Conservation (phyloP, 139 green algal genomes). For the Picochlorum sp. region DNA sequence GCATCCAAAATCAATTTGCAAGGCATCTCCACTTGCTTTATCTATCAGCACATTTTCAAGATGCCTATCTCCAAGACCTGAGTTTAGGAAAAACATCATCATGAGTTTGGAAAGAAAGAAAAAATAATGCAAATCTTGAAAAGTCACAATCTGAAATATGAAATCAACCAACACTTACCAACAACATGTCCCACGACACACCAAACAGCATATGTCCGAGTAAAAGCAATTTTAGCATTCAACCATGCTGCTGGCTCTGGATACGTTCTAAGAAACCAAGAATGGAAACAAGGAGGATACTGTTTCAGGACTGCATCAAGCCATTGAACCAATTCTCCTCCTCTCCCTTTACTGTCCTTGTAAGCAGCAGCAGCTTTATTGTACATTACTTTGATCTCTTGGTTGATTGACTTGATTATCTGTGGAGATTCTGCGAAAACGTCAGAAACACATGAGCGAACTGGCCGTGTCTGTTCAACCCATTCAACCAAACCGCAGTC, state of each 20-base stretch:
- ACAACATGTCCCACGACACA: slow-evolving; percentile 52
- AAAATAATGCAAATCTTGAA: neutral
- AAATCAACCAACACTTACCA: too few species aligned
- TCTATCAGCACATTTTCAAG: slow-evolving; percentile 95
- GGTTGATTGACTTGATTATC: slow-evolving; percentile 5
- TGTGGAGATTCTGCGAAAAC: slow-evolving; percentile 41
- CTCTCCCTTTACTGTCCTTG: neutral
- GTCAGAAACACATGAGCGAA: slow-evolving; percentile 51
- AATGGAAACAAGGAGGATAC: slow-evolving; percentile 76
- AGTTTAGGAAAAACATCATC: too few species aligned
- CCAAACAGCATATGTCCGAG: slow-evolving; percentile 61
- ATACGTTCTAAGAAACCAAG: slow-evolving; percentile 63
- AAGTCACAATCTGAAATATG: too few species aligned
- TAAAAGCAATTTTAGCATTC: slow-evolving; percentile 60
- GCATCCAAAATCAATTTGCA: slow-evolving; percentile 95
- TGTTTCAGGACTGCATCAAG: slow-evolving; percentile 51
- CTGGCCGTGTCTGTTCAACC: slow-evolving; percentile 51
- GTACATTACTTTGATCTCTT: slow-evolving; percentile 16
- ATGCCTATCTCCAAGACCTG: slow-evolving; percentile 81
- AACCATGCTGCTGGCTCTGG: slow-evolving; percentile 80
- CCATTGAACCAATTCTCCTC: neutral
- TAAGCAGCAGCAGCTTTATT: slow-evolving; percentile 48
- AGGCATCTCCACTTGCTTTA: slow-evolving; percentile 26
- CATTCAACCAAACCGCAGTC: slow-evolving; percentile 84
- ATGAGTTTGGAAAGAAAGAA: slow-evolving; percentile 37